Conservation (phyloP, 306 rosid genomes). For the Leucaena leucocephala region DNA sequence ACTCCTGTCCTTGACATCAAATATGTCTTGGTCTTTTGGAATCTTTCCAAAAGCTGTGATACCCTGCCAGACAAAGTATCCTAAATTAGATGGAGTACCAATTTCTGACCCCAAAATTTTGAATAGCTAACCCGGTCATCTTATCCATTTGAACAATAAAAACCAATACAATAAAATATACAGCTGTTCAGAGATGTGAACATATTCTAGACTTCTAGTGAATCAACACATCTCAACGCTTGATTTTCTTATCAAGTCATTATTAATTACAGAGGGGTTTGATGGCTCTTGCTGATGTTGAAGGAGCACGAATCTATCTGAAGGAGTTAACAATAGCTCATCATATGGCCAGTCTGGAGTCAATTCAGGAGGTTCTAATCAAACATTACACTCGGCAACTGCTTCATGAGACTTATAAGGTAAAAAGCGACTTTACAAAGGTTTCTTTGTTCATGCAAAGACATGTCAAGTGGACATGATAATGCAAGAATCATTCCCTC, state of each 20-base stretch:
- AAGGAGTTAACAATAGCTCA: conserved; percentile 79
- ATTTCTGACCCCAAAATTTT: conserved; percentile 6
- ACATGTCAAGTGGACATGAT: conserved; percentile 15
- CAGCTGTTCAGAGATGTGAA: conserved; percentile 9
- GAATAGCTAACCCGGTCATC: neutral
- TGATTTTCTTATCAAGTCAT: conserved; percentile 20
- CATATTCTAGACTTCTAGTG: neutral
- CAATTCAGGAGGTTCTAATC: conserved; percentile 72
- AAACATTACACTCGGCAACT: conserved; percentile 91
- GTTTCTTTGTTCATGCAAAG: conserved; percentile 13
- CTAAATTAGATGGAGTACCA: neutral
- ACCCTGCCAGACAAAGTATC: neutral
- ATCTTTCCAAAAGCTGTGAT: neutral
- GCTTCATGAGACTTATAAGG: conserved; percentile 95
- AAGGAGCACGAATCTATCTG: conserved; percentile 90
- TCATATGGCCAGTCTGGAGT: conserved; percentile 92
- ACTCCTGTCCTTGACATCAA: neutral
- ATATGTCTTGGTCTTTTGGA: neutral
- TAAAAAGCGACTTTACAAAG: conserved; percentile 32
- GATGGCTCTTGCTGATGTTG: conserved; percentile 94
- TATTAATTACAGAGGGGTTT: conserved; percentile 80
- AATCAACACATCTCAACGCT: neutral
- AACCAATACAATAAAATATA: neutral
- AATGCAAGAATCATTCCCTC: neutral
- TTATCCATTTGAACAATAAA: neutral